Conservation (phyloP, 192 early-diverging fungal genomes). For the Coemansia sp. region DNA sequence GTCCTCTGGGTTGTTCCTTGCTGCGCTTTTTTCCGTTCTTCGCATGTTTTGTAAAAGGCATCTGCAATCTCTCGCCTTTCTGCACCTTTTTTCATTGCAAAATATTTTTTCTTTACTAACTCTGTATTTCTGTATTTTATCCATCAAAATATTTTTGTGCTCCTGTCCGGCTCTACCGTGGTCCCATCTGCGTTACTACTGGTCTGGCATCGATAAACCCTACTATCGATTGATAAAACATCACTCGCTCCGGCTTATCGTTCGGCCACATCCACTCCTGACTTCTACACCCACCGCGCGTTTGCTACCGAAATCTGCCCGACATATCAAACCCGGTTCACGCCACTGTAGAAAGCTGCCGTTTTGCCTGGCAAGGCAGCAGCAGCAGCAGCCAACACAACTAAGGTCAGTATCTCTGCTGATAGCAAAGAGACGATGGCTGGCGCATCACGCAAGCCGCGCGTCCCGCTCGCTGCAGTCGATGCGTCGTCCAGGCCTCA, state of each 20-base stretch:
- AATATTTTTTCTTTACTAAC: not conserved
- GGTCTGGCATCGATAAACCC: conserved; percentile 1
- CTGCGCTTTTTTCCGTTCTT: conserved; percentile 6
- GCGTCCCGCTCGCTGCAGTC: conserved; percentile 35
- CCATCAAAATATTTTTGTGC: not conserved
- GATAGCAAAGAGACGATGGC: conserved; percentile 29
- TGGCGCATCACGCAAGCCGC: conserved; percentile 31
- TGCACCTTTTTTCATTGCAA: not conserved
- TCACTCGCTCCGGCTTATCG: not conserved
- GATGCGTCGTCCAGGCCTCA: conserved; percentile 21
- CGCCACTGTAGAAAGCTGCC: conserved; percentile 6
- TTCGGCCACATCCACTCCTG: not conserved
- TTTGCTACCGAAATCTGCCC: not conserved
- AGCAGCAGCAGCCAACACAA: conserved; percentile 1
- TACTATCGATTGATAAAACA: not conserved
- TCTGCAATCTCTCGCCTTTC: not conserved
- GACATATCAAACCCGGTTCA: not conserved
- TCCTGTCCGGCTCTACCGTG: not conserved
- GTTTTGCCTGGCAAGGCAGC: conserved; percentile 6
- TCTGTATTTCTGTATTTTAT: conserved; percentile 15
- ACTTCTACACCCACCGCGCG: not conserved
- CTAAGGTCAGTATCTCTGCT: not conserved
- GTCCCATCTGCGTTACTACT: not conserved
- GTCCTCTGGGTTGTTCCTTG: conserved; percentile 2
- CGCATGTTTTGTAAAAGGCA: not conserved